phyloP scores from a whole-genome alignment of 495 filamentous ascomycete species.

The Tirmania nivea region DNA sequence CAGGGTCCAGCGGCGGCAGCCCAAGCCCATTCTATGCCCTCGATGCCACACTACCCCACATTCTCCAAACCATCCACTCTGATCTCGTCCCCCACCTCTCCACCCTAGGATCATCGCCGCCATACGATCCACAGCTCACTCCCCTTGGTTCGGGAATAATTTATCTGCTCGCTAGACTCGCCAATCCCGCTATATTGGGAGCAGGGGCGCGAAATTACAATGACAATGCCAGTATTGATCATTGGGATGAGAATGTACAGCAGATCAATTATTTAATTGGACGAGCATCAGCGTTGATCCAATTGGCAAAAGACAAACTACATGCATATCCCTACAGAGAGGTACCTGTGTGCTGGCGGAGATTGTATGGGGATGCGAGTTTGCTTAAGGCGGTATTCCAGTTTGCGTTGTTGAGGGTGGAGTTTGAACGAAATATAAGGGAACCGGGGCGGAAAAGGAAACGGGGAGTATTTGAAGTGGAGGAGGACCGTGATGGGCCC shows the following conservation, averaged over 20 bases:
- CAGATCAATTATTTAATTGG: neutral
- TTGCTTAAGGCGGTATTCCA: conserved; percentile 34
- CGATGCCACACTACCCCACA: neutral
- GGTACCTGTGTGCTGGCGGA: conserved; percentile 52
- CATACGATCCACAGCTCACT: neutral
- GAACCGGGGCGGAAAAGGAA: conserved; percentile 2
- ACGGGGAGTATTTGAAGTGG: too few species aligned
- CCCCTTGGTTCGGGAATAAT: neutral
- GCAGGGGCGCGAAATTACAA: neutral
- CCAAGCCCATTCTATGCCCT: too few species aligned
- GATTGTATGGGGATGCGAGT: conserved; percentile 57
- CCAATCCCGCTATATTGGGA: neutral
- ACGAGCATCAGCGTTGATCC: neutral
- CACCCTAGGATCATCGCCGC: neutral
- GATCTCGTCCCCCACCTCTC: neutral
- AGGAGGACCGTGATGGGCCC: too few species aligned
- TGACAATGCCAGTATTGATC: neutral
- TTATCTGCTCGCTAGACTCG: neutral
- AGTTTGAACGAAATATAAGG: conserved; percentile 1
- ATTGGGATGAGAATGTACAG: neutral
- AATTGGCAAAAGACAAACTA: conserved; percentile 33
- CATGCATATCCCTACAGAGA: conserved; percentile 56
- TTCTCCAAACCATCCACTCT: neutral
- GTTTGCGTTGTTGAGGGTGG: conserved; percentile 8
- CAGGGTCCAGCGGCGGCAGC: too few species aligned